These are phyloP conservation scores for Blastomyces gilchristii DNA, from an alignment of 2,329 filamentous ascomycete species.

Conservation along the genomic window DNA sequence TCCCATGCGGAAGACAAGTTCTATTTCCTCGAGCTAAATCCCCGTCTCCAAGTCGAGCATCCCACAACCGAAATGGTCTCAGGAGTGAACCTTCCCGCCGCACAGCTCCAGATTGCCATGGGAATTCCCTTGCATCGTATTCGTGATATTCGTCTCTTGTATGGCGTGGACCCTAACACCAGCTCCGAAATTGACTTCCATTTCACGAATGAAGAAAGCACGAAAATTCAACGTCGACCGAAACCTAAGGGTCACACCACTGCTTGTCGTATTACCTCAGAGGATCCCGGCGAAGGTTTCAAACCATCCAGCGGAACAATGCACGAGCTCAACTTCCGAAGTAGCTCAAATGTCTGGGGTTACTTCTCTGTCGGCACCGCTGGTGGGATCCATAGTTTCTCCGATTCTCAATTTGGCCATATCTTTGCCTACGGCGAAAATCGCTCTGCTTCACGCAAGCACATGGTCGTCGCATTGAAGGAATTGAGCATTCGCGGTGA, in stretches of 20 bases:
- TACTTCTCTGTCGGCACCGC: constrained; percentile 98
- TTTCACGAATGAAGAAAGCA: constrained; percentile 77
- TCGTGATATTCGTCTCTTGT: constrained; percentile 88
- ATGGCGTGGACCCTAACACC: constrained; percentile 86
- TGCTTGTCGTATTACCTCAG: constrained; percentile 96
- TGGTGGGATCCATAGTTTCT: constrained; percentile 97
- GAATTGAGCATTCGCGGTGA: constrained; percentile 99
- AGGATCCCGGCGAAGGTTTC: constrained; percentile 97
- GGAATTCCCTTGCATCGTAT: constrained; percentile 92
- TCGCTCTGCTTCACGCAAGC: constrained; percentile 87
- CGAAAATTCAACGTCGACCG: constrained; percentile 75
- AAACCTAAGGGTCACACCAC: constrained; percentile 95
- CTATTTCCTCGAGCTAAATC: constrained; percentile 98
- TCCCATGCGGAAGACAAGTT: constrained; percentile 97
- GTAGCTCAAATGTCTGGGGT: constrained; percentile 98
- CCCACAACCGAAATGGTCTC: constrained; percentile 99
- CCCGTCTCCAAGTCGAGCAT: constrained; percentile 98
- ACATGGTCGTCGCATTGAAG: constrained; percentile 98
- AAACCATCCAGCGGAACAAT: constrained; percentile 98
- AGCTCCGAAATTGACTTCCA: constrained; percentile 88
- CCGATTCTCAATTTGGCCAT: constrained; percentile 96
- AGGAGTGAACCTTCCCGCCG: constrained; percentile 91
- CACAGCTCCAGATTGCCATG: constrained; percentile 98
- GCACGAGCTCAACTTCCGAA: constrained; percentile 98
- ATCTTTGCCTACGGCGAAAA: constrained; percentile 99